Conservation (phyloP, 306 rosid genomes). For the Cyclanthera cordifolia region DNA sequence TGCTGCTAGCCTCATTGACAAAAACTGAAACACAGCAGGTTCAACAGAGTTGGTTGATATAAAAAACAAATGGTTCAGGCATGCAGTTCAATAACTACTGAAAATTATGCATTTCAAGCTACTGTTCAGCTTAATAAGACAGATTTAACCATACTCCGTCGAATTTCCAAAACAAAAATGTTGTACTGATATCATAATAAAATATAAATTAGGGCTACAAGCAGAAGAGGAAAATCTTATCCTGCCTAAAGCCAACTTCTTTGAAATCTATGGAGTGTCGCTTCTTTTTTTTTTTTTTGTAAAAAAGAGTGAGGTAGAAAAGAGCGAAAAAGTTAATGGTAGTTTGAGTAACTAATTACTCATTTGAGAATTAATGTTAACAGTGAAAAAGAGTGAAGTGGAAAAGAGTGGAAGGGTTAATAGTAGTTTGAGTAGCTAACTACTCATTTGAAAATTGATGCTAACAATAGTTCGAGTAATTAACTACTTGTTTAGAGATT, state of each 20-base stretch:
- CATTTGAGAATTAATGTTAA: too few relatives aligned
- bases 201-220: not conserved
- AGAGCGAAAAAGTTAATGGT: too few relatives aligned
- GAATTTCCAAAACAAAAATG: not conserved
- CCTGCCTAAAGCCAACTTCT: not conserved
- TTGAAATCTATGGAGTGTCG: not conserved
- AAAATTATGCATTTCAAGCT: conserved; percentile 13
- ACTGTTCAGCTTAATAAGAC: not conserved
- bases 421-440: too few relatives aligned
- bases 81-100: conserved; percentile 9
- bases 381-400: too few relatives aligned
- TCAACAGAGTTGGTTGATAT: not conserved
- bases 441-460: too few relatives aligned
- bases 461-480: too few relatives aligned
- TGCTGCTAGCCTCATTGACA: conserved; percentile 91
- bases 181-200: not conserved
- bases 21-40: conserved; percentile 45
- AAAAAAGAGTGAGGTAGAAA: too few relatives aligned
- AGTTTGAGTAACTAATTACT: too few relatives aligned
- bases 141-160: not conserved
- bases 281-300: too few relatives aligned
- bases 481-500: too few relatives aligned
- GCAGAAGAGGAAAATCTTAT: not conserved
- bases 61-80: not conserved
- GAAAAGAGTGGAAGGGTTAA: too few relatives aligned